Percentiles rank a stretch among this genome's conserved stretches.
Conservation (phyloP, 768 basidiomycete genomes). For the Leccinellum rugosiceps region DNA sequence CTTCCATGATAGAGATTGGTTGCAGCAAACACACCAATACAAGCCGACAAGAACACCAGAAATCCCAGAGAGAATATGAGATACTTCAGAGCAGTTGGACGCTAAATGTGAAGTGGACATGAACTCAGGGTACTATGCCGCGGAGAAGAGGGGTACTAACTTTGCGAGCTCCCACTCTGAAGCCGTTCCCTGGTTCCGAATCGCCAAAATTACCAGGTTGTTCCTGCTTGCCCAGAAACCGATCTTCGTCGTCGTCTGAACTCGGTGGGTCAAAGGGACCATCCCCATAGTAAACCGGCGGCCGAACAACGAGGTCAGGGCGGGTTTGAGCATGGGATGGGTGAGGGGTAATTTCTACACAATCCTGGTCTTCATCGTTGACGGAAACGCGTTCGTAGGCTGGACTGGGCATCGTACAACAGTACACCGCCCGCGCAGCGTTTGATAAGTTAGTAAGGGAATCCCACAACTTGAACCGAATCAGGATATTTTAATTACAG, state of each 20-base stretch:
- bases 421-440: conserved; percentile 1
- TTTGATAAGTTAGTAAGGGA: not conserved
- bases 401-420: conserved; percentile 22
- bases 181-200: conserved; percentile 28
- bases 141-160: conserved; percentile 22
- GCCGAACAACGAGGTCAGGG: conserved; percentile 23
- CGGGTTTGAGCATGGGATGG: not conserved
- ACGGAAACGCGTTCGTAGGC: conserved; percentile 31
- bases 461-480: not conserved
- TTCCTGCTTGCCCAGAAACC: conserved; percentile 46
- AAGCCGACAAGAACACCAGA: conserved; percentile 57
- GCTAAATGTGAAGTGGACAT: conserved; percentile 30
- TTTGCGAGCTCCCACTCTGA: conserved; percentile 37
- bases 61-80: conserved; percentile 60
- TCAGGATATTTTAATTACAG: conserved; percentile 6
- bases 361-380: conserved; percentile 24
- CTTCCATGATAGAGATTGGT: conserved; percentile 59
- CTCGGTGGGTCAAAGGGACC: conserved; percentile 76
- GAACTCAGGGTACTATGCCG: conserved; percentile 4
- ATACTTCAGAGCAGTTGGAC: conserved; percentile 52
- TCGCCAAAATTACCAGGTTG: conserved; percentile 12
- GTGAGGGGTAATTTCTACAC: conserved; percentile 6
- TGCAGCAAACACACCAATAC: conserved; percentile 79
- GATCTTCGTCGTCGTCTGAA: conserved; percentile 60
- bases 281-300: conserved; percentile 63